Evolutionary conservation across 371 early-diverging fungal genomes (phyloP).

Genomic region (Syncephalastrum monosporum): DNA sequence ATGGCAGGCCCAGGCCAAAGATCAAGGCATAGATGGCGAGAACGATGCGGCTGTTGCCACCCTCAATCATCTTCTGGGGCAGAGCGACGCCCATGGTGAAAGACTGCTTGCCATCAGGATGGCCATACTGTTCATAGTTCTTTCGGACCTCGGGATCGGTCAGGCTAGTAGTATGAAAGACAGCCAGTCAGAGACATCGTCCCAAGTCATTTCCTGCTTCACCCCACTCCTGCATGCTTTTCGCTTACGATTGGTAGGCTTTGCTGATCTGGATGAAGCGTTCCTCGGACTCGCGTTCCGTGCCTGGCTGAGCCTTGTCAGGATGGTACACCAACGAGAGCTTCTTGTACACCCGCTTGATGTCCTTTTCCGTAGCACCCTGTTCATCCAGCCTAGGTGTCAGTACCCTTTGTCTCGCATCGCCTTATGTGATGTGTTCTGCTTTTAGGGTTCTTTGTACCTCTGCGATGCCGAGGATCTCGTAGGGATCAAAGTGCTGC

Average conservation of each 20-base stretch:
- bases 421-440: too few species aligned
- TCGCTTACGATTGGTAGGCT: constrained; percentile 82
- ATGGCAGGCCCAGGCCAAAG: constrained; percentile 89
- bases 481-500: constrained; percentile 90
- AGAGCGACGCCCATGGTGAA: constrained; percentile 93
- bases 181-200: too few species aligned
- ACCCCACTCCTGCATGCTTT: neutral
- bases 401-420: too few species aligned
- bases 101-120: constrained; percentile 95
- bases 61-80: constrained; percentile 81
- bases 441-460: constrained; percentile 29
- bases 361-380: constrained; percentile 55
- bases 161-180: constrained; percentile 55
- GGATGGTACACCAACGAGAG: constrained; percentile 82
- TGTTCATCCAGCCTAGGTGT: constrained; percentile 9
- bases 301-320: constrained; percentile 74
- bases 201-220: too few species aligned
- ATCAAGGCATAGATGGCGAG: constrained; percentile 81
- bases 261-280: constrained; percentile 81
- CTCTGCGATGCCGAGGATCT: constrained; percentile 79
- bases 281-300: constrained; percentile 59
- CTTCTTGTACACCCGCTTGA: constrained; percentile 75
- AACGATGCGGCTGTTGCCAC: constrained; percentile 73
- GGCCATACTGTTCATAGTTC: constrained; percentile 93
- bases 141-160: constrained; percentile 89